Evolutionary conservation across 1,284 basidiomycete species (phyloP).

Genomic region (Apiotrichum porosum): DNA sequence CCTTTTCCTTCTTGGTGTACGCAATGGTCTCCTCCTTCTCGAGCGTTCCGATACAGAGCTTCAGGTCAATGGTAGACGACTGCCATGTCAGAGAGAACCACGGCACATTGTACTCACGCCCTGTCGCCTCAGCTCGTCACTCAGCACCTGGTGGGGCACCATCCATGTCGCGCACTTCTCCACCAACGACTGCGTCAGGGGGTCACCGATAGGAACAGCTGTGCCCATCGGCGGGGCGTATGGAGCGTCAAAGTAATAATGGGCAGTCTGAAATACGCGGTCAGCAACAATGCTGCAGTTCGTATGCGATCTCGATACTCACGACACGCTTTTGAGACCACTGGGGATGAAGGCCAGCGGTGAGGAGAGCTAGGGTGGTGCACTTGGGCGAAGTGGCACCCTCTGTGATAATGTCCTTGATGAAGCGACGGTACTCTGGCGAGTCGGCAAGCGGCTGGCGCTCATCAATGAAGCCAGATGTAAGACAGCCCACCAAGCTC

Average conservation of each 20-base stretch:
- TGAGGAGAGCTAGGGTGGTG: constrained; percentile 78
- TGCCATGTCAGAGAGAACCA: constrained; percentile 35
- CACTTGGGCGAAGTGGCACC: constrained; percentile 85
- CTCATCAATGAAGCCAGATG: constrained; percentile 74
- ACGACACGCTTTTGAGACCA: constrained; percentile 71
- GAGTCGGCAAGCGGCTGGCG: constrained; percentile 88
- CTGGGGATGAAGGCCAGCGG: constrained; percentile 62
- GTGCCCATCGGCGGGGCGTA: constrained; percentile 26
- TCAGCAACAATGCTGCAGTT: constrained; percentile 5
- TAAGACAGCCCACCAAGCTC: constrained; percentile 84
- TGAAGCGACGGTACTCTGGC: constrained; percentile 86
- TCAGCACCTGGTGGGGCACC: constrained; percentile 77
- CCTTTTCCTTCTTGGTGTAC: constrained; percentile 70
- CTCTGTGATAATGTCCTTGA: constrained; percentile 93
- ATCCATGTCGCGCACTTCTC: constrained; percentile 90
- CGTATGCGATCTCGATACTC: constrained; percentile 7
- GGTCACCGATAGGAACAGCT: constrained; percentile 64
- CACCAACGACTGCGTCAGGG: constrained; percentile 75
- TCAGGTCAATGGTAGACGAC: constrained; percentile 97
- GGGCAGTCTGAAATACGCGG: constrained; percentile 39
- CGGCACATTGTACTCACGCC: constrained; percentile 62
- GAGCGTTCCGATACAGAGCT: constrained; percentile 88
- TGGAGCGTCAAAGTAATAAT: constrained; percentile 51
- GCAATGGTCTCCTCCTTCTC: constrained; percentile 68
- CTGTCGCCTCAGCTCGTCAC: constrained; percentile 92